Evolutionary conservation across 1,139 yeast genomes (phyloP).

Genomic region (Pichia norvegensis): DNA sequence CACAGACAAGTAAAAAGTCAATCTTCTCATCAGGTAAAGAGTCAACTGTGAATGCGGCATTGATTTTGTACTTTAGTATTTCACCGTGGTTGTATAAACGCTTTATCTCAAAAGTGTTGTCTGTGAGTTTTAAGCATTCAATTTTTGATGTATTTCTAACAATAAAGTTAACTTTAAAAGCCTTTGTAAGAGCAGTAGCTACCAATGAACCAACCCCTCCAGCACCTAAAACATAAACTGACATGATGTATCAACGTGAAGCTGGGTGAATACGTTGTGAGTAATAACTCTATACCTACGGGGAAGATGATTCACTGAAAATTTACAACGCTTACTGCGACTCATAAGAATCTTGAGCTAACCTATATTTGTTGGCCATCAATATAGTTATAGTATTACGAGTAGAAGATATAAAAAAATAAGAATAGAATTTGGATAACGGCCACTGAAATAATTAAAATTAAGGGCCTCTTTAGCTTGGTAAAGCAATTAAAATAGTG

Average conservation of each 20-base stretch:
- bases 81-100: constrained; percentile 20
- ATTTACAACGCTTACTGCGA: too few relatives aligned
- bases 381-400: too few relatives aligned
- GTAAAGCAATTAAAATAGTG: too few relatives aligned
- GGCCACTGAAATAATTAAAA: too few relatives aligned
- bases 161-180: constrained; percentile 21
- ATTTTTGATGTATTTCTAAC: constrained; percentile 23
- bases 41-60: constrained; percentile 16
- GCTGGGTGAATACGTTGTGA: too few relatives aligned
- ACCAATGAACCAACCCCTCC: constrained; percentile 28
- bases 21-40: constrained; percentile 17
- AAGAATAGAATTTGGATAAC: too few relatives aligned
- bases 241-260: constrained; percentile 11
- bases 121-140: constrained; percentile 13
- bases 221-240: constrained; percentile 26
- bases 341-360: too few relatives aligned
- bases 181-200: constrained; percentile 18
- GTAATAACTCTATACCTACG: too few relatives aligned
- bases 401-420: too few relatives aligned
- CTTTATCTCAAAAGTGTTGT: constrained; percentile 19
- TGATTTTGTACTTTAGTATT: constrained; percentile 11
- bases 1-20: constrained; percentile 25
- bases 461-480: too few relatives aligned
- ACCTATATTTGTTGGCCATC: too few relatives aligned
- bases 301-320: too few relatives aligned